phyloP scores from a whole-genome alignment of 306 rosid species.

The Vachellia pachyceras region DNA sequence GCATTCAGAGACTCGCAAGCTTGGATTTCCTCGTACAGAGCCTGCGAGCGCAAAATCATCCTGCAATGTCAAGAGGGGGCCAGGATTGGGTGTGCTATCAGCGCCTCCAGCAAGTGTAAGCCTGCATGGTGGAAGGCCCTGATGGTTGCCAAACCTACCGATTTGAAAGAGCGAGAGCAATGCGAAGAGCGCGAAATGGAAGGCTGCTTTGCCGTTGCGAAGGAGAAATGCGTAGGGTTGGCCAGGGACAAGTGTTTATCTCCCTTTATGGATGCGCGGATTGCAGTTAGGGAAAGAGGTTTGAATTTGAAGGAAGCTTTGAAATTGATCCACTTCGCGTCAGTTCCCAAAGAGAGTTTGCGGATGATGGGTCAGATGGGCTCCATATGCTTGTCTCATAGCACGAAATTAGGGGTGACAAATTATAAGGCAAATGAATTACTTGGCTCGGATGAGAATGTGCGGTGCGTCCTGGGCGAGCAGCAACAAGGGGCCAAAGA shows the following conservation, averaged over 20 bases:
- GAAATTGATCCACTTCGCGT: conserved; percentile 45
- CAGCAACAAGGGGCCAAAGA: conserved; percentile 11
- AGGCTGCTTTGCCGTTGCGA: conserved; percentile 38
- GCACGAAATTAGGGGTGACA: conserved; percentile 38
- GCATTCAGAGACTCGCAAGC: conserved; percentile 67
- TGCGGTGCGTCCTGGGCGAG: conserved; percentile 41
- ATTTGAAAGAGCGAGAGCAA: conserved; percentile 55
- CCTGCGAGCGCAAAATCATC: conserved; percentile 51
- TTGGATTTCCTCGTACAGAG: conserved; percentile 63
- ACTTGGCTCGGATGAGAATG: conserved; percentile 35
- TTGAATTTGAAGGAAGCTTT: conserved; percentile 43
- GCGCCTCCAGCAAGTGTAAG: conserved; percentile 53
- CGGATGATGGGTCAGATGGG: conserved; percentile 32
- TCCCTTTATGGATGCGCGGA: conserved; percentile 64
- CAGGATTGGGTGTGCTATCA: conserved; percentile 58
- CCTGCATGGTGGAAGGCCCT: conserved; percentile 83
- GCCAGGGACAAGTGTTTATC: conserved; percentile 58
- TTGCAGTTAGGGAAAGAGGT: conserved; percentile 39
- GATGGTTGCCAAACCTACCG: conserved; percentile 46
- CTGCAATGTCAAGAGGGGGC: conserved; percentile 80
- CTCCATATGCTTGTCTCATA: background rate
- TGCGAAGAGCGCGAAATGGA: conserved; percentile 58
- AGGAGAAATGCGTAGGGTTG: conserved; percentile 51
- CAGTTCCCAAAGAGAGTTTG: conserved; percentile 27
- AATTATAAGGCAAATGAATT: conserved; percentile 55